A percentile compares a stretch with the other conserved stretches of the same genome.
Evolutionary conservation across 257 asterid genomes (phyloP).

Genomic region (Solanum sparsipilum): DNA sequence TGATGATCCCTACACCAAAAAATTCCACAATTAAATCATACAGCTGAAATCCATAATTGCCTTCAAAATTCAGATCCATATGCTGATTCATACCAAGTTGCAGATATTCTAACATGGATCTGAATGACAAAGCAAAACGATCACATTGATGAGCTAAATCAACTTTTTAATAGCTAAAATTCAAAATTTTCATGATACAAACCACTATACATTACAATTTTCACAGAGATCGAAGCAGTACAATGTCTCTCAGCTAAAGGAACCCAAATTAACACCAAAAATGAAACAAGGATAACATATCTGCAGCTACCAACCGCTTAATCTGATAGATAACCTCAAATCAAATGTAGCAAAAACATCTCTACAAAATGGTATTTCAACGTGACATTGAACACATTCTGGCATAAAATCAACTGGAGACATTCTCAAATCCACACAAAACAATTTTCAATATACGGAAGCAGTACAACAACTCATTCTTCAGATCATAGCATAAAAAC

Average conservation of each 20-base stretch:
- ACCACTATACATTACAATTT: conserved; percentile 3
- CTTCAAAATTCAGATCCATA: background rate
- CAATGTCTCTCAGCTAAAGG: conserved; percentile 9
- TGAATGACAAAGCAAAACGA: background rate
- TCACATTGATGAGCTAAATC: background rate
- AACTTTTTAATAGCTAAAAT: background rate
- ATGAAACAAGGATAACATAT: background rate
- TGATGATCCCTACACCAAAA: conserved; percentile 18
- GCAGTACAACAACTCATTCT: conserved; percentile 7
- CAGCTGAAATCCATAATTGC: background rate
- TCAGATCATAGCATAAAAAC: conserved; percentile 8
- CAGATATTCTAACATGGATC: background rate
- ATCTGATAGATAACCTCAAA: background rate
- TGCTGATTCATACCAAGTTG: background rate
- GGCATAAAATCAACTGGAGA: background rate
- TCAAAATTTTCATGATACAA: background rate
- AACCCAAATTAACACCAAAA: background rate
- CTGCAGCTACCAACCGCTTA: background rate
- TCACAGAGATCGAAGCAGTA: background rate
- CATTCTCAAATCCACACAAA: background rate
- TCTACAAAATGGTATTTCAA: background rate
- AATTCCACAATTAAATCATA: background rate
- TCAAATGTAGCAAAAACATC: background rate
- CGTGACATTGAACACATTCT: background rate
- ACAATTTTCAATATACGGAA: background rate